Evolutionary conservation across 2,329 filamentous ascomycete genomes (phyloP), one percentile per base, ranked within the genome.

Genomic region (Botrytis fabae): DNA sequence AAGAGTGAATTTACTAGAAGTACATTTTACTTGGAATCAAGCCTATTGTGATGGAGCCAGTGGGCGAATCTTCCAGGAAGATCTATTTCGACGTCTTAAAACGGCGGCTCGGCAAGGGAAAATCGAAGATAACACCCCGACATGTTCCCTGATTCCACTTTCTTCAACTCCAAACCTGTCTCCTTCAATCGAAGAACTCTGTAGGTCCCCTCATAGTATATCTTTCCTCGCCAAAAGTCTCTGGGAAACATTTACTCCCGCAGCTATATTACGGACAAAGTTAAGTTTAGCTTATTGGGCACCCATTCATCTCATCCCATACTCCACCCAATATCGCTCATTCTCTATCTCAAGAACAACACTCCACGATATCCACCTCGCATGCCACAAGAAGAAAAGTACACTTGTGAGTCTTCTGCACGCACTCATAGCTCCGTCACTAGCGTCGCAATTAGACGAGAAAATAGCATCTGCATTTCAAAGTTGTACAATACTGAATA

Each of bases 31-130:
- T 3, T 57, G n/a, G 51, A 32, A 32, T 32, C n/a, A 28, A 32
- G 14, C 12, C 2, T 57, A 57, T 57, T n/a, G 12, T 2, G 51
- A 54, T 28, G 51, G n/a, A 9, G 28, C 28, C 0, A 28, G 51
- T 6, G 51, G 51, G n/a, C 28, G n/a, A 0, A 54, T 54, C 9
- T 54, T 54, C n/a, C 51, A 54, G n/a, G 51, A 54, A 54, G n/a
- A 54, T 28, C 14, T 54, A 18, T 54, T 4, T 28, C 51, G 51
- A 54, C 14, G 2, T 28, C 6, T 54, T 2, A 54, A 54, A 16
- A 18, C 3, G 14, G 14, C n/a, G 4, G 4, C n/a, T 8, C 5
- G 9, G 8, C 1, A 28, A 16, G 14, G 25, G 6, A 0, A 4
- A 1, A 54, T 28, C 12, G 51, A 18, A 28, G n/a, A 18, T 16